These are phyloP conservation scores for Diaporthe nobilis DNA, from an alignment of 2,329 filamentous ascomycete species.

Conservation along the genomic window DNA sequence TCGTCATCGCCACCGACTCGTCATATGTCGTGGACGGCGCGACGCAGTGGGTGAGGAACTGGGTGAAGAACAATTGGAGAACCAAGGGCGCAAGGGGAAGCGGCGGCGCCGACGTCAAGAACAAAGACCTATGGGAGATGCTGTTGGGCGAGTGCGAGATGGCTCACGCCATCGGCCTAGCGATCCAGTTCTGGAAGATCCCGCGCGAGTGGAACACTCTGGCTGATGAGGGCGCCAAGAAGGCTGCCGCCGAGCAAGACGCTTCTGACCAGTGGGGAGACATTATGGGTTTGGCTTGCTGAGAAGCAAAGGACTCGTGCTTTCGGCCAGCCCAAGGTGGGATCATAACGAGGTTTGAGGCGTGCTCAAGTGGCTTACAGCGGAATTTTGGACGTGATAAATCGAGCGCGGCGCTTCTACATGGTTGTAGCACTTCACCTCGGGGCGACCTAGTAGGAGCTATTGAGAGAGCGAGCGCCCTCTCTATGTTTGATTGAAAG, in stretches of 20 bases:
- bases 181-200: constrained; percentile 6
- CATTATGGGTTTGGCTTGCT: not conserved
- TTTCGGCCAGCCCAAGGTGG: too few species aligned
- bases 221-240: not conserved
- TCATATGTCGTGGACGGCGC: constrained; percentile 63
- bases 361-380: too few species aligned
- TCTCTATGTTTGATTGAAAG: too few species aligned
- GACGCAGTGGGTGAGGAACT: constrained; percentile 58
- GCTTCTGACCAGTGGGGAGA: not conserved
- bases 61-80: constrained; percentile 62
- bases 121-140: constrained; percentile 66
- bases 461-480: too few species aligned
- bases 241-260: not conserved
- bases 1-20: constrained; percentile 70
- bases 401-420: too few species aligned
- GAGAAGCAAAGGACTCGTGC: too few species aligned
- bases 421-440: too few species aligned
- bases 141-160: constrained; percentile 47
- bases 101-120: constrained; percentile 56
- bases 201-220: constrained; percentile 11
- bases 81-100: constrained; percentile 43
- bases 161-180: not conserved
- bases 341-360: too few species aligned
- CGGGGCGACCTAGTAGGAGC: too few species aligned
- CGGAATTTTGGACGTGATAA: too few species aligned